A percentile compares a stretch with the other conserved stretches of the same genome.
These are phyloP conservation scores for Mallotus japonicus DNA, from an alignment of 441 rosid species.

Conservation along the genomic window DNA sequence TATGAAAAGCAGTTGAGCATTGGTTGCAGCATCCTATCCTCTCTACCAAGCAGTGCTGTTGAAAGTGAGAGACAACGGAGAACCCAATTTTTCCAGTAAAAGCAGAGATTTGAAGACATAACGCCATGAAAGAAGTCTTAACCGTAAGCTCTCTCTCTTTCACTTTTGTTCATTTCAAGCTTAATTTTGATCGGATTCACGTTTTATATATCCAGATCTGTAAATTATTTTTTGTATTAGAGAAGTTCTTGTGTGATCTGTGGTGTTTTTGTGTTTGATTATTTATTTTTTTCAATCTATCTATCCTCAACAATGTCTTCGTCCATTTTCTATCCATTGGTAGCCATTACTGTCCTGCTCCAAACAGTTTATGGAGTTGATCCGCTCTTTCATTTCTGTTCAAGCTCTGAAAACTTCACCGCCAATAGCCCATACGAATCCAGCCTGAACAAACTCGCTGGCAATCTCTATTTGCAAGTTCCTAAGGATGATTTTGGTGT, in stretches of 20 bases:
- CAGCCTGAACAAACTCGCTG: conserved; percentile 44
- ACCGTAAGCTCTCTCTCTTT: conserved; percentile 32
- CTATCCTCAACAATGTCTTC: conserved; percentile 24
- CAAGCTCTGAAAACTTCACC: conserved; percentile 51
- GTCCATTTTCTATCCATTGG: conserved; percentile 7
- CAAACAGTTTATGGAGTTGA: conserved; percentile 22
- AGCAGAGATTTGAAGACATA: too few species aligned
- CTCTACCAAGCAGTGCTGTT: too few species aligned
- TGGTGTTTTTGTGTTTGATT: not conserved
- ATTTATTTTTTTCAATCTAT: not conserved
- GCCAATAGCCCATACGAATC: conserved; percentile 40
- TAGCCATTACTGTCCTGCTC: conserved; percentile 25
- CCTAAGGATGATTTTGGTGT: conserved; percentile 48
- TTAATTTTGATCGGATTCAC: not conserved
- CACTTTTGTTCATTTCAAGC: not conserved
- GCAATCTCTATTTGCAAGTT: conserved; percentile 37
- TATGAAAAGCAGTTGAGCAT: too few species aligned
- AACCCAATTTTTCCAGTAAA: too few species aligned
- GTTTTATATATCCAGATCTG: conserved; percentile 13
- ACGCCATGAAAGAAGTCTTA: conserved; percentile 53
- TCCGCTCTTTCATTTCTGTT: conserved; percentile 57
- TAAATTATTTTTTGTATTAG: not conserved
- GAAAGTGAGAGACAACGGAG: too few species aligned
- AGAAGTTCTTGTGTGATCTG: conserved; percentile 3
- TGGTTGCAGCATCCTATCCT: too few species aligned